Evolutionary conservation across 805 yeast species (phyloP), one percentile per base, ranked within the genome.

Genomic region (Lachancea nothofagi): DNA sequence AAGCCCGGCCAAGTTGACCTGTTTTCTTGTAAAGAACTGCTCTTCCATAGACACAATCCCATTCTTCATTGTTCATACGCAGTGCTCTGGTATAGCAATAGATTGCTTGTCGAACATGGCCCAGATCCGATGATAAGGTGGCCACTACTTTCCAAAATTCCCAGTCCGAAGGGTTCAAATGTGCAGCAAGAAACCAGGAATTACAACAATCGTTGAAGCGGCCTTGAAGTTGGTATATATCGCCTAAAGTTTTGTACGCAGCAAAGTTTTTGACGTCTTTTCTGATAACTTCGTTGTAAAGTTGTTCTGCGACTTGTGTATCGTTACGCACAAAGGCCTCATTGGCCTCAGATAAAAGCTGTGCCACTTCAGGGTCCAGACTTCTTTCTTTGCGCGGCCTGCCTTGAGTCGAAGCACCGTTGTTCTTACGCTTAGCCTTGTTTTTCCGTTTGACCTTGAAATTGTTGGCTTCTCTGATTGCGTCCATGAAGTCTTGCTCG

Each of bases 181-280:
- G 83, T 1, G 96, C 89, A 21, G 95, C 93, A 39, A 84, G 53
- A 50, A 83, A 66, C 96, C 96, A 78, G 34, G 83, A 74, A 54
- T 78, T 78, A 57, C 95, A 79, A 57, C 95, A 76, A 54, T 83
- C 82, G 47, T 80, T 77, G 36, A 73, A 61, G 33, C 78, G 69
- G 1, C 87, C 89, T 44, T 78, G 80, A 38, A 74, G 66, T 41
- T 77, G 71, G 48, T 83, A 81, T 33, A 90, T 83, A 53, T 85
- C 95, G 33, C 96, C 97, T 32, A 88, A 64, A 0, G 94, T 83
- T 52, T 83, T 81, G 67, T 89, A 89, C 0, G 96, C 96, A 32
- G 83, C 77, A 58, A 77, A 81, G 56, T 84, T 83, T 48, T 75
- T 75, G 10, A 85, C 80, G 54, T 88, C 96, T 39, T 78, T 69